Conservation (phyloP, 257 asterid genomes). For the Ocimum tenuiflorum region DNA sequence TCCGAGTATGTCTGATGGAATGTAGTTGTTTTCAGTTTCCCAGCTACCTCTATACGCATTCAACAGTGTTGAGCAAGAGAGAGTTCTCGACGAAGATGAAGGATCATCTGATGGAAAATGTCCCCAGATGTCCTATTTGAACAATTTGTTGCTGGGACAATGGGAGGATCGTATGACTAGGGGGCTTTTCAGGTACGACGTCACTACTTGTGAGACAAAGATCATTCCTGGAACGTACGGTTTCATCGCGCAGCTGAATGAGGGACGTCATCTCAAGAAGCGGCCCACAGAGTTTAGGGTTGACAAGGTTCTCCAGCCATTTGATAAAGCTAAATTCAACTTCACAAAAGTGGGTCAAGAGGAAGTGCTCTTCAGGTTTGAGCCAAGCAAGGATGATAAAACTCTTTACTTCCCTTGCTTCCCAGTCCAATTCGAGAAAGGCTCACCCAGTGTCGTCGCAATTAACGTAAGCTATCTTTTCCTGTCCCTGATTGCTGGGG, state of each 20-base stretch:
- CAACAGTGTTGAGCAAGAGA: constrained; percentile 29
- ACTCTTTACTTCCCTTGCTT: constrained; percentile 28
- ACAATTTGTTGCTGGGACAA: constrained; percentile 44
- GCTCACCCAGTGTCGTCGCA: constrained; percentile 51
- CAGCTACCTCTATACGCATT: constrained; percentile 56
- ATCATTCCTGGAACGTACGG: constrained; percentile 53
- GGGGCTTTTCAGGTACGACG: constrained; percentile 69
- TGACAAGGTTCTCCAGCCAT: constrained; percentile 75
- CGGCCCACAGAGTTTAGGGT: constrained; percentile 64
- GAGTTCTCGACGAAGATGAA: constrained; percentile 11
- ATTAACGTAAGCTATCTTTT: constrained; percentile 48
- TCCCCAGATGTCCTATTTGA: constrained; percentile 35
- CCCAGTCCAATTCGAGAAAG: constrained; percentile 22
- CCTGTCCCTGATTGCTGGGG: neutral
- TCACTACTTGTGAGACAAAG: constrained; percentile 63
- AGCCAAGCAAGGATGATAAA: constrained; percentile 33
- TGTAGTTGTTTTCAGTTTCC: constrained; percentile 35
- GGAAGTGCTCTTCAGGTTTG: constrained; percentile 70
- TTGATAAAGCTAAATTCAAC: constrained; percentile 58
- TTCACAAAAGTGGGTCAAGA: constrained; percentile 69
- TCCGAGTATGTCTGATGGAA: neutral
- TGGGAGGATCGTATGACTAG: constrained; percentile 65
- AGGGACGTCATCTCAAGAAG: constrained; percentile 75
- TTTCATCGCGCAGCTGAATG: constrained; percentile 74
- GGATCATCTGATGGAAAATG: constrained; percentile 24